Evolutionary conservation across 768 basidiomycete genomes (phyloP).

Genomic region (Rhodotorula babjevae): DNA sequence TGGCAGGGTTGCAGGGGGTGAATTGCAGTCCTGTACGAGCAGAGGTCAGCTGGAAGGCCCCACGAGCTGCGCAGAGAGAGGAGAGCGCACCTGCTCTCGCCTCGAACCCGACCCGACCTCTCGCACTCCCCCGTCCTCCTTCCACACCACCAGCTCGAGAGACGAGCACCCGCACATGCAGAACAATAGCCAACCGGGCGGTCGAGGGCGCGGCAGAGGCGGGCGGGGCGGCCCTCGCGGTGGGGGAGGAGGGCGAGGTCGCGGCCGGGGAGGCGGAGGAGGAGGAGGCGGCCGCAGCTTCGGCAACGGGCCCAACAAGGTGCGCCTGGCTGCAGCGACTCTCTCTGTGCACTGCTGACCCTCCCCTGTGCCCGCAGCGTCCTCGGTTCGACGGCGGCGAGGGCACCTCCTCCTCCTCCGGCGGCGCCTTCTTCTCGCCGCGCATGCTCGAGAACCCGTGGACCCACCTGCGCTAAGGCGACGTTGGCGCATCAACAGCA

Average conservation of each 20-base stretch:
- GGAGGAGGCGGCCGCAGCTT: neutral
- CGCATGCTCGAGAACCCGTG: slow-evolving; percentile 10
- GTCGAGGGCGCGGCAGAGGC: neutral
- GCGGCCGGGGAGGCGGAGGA: neutral
- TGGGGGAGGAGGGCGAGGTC: slow-evolving; percentile 5
- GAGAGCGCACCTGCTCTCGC: too few relatives aligned
- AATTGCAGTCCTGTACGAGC: too few relatives aligned
- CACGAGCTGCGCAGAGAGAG: too few relatives aligned
- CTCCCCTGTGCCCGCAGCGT: neutral
- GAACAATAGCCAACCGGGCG: neutral
- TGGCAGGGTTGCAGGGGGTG: too few relatives aligned
- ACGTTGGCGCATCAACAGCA: too few relatives aligned
- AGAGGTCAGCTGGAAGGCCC: too few relatives aligned
- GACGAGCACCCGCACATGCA: neutral
- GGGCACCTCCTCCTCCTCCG: neutral
- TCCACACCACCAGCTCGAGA: neutral
- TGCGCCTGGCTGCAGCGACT: neutral
- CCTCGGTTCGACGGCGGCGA: slow-evolving; percentile 5
- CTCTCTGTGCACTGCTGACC: neutral
- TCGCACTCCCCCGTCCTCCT: neutral
- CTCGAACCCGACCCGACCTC: neutral
- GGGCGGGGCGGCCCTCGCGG: slow-evolving; percentile 1
- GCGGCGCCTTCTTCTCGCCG: slow-evolving; percentile 11
- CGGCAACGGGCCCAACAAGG: slow-evolving; percentile 22
- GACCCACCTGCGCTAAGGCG: slow-evolving; percentile 2